A percentile compares a stretch with the other conserved stretches of the same genome.
Evolutionary conservation across 805 yeast species (phyloP).

Genomic region (Pichia rugopelliculosa): DNA sequence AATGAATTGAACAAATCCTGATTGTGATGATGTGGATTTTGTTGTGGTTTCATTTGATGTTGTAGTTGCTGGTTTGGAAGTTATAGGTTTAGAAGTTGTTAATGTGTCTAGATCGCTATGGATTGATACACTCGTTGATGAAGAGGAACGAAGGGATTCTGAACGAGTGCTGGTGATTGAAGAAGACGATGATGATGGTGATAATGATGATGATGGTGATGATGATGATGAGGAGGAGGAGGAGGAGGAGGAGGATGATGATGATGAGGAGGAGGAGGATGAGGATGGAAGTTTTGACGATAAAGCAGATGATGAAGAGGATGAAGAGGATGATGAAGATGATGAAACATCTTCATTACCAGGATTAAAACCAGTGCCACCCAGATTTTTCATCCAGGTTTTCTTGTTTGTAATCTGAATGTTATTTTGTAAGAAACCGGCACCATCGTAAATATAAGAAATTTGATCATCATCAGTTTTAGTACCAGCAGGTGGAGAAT

Average conservation of each 20-base stretch:
- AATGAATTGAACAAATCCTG: slow-evolving; percentile 4
- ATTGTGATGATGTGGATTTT: background rate
- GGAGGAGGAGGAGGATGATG: slow-evolving; percentile 1
- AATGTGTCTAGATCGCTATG: background rate
- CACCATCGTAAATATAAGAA: slow-evolving; percentile 48
- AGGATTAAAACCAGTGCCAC: slow-evolving; percentile 62
- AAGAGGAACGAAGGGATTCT: no score
- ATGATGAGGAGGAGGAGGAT: slow-evolving; percentile 1
- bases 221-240: background rate
- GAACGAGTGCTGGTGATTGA: no score
- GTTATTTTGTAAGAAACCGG: slow-evolving; percentile 40
- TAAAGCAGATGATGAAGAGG: background rate
- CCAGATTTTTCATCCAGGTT: slow-evolving; percentile 51
- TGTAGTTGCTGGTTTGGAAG: background rate
- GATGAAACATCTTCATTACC: slow-evolving; percentile 30
- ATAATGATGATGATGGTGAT: background rate
- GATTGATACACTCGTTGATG: background rate
- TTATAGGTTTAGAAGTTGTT: background rate
- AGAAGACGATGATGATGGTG: slow-evolving; percentile 1
- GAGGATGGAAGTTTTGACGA: no score
- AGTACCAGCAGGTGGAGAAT: slow-evolving; percentile 61
- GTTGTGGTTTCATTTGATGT: background rate
- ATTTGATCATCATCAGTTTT: slow-evolving; percentile 32
- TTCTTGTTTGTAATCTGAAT: slow-evolving; percentile 57
- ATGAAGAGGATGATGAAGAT: background rate